Percentiles rank a stretch among this genome's conserved stretches.
Evolutionary conservation across 164 flowering plant genomes (phyloP).

Genomic region (Vitis labrusca): DNA sequence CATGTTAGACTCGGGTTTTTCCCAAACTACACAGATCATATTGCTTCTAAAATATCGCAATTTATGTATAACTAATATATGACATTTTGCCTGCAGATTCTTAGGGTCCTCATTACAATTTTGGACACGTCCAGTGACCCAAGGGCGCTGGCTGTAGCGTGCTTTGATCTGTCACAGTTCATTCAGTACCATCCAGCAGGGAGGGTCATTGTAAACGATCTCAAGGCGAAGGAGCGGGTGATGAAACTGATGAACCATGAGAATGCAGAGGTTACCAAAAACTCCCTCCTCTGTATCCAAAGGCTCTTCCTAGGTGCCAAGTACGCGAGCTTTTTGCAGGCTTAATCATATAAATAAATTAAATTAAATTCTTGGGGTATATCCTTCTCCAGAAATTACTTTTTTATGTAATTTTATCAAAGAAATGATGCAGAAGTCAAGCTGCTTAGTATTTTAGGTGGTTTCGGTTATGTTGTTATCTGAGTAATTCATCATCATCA

Average conservation of each 20-base stretch:
- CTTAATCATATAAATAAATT: constrained; percentile 13
- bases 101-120: constrained; percentile 90
- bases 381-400: no score
- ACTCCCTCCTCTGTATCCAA: constrained; percentile 83
- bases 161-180: constrained; percentile 93
- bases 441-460: no score
- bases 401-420: no score
- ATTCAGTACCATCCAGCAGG: constrained; percentile 89
- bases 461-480: no score
- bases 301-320: constrained; percentile 97
- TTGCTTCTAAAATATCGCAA: not conserved
- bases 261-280: constrained; percentile 86
- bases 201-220: constrained; percentile 72
- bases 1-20: no score
- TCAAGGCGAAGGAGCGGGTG: constrained; percentile 88
- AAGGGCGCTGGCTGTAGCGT: constrained; percentile 86
- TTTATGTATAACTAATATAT: not conserved
- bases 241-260: constrained; percentile 95
- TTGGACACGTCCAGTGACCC: constrained; percentile 86
- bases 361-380: no score
- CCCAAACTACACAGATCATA: no score
- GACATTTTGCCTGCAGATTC: constrained; percentile 45
- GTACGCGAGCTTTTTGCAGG: constrained; percentile 96
- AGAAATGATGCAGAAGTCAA: no score
- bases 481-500: no score